These are phyloP conservation scores for Xylariales sp. DNA, from an alignment of 2,329 filamentous ascomycete species.

Conservation along the genomic window DNA sequence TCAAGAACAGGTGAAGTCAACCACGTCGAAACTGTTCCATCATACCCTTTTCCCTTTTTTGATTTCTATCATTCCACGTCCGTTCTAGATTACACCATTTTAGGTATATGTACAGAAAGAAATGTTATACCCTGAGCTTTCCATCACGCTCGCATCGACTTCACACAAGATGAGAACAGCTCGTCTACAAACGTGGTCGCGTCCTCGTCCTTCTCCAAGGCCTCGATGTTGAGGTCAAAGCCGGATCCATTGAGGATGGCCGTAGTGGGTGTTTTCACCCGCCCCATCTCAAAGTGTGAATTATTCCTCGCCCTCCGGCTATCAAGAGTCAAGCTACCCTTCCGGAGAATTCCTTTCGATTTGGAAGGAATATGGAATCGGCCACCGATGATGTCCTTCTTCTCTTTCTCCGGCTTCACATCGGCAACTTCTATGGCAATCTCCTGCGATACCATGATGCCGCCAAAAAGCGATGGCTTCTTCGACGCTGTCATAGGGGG, in stretches of 20 bases:
- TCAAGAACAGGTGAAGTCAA: too few relatives aligned
- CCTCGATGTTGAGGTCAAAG: not conserved
- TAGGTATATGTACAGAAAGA: too few relatives aligned
- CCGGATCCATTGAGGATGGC: not conserved
- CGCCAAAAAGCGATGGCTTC: conserved; percentile 1
- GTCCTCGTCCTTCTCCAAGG: not conserved
- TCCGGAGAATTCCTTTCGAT: not conserved
- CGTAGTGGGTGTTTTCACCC: conserved; percentile 1
- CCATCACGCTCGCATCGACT: not conserved
- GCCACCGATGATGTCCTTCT: not conserved
- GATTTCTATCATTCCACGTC: too few relatives aligned
- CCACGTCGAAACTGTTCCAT: too few relatives aligned
- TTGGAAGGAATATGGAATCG: not conserved
- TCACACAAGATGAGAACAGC: not conserved
- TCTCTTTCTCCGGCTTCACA: not conserved
- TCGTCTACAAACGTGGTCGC: conserved; percentile 1
- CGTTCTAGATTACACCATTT: too few relatives aligned
- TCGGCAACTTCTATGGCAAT: conserved; percentile 3
- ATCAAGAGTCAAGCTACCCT: not conserved
- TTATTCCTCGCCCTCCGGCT: not conserved
- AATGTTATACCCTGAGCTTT: too few relatives aligned
- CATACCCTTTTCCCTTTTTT: too few relatives aligned
- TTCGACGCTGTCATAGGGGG: not conserved
- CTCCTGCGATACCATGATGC: conserved; percentile 2
- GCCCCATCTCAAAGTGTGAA: not conserved